Conservation (phyloP, 768 basidiomycete species). For the Agrocybe praecox region DNA sequence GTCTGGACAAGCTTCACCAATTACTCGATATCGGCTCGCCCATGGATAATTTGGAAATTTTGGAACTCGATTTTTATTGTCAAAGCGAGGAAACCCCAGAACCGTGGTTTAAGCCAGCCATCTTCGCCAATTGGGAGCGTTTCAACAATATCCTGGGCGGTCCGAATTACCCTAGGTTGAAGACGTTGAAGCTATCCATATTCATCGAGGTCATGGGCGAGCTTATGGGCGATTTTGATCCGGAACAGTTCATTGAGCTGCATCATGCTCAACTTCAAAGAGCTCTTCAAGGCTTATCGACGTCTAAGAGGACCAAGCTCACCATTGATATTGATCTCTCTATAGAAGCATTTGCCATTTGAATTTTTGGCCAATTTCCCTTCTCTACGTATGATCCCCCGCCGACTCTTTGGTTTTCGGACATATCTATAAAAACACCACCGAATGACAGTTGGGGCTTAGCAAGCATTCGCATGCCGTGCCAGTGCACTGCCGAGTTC, state of each 20-base stretch:
- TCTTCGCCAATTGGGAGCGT: background rate
- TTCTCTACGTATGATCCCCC: background rate
- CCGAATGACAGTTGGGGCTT: too few relatives aligned
- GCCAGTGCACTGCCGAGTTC: too few relatives aligned
- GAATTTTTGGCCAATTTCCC: background rate
- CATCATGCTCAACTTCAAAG: background rate
- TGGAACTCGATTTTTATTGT: slow-evolving; percentile 1
- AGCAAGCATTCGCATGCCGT: too few relatives aligned
- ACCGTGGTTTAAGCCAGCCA: background rate
- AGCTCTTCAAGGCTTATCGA: background rate
- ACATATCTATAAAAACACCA: too few relatives aligned
- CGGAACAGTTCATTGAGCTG: background rate
- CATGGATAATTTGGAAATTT: background rate
- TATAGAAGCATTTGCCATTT: background rate
- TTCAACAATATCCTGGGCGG: background rate
- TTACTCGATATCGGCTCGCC: background rate
- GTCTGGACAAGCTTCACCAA: background rate
- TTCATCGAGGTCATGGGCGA: slow-evolving; percentile 1
- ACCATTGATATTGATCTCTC: background rate
- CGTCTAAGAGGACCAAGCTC: background rate
- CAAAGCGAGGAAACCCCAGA: background rate
- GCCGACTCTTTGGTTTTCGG: too few relatives aligned
- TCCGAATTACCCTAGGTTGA: background rate
- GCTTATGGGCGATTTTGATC: background rate
- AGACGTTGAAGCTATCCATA: background rate